These are phyloP conservation scores for Cutaneotrichosporon mucoides DNA, from an alignment of 1,284 basidiomycete species.

Conservation along the genomic window DNA sequence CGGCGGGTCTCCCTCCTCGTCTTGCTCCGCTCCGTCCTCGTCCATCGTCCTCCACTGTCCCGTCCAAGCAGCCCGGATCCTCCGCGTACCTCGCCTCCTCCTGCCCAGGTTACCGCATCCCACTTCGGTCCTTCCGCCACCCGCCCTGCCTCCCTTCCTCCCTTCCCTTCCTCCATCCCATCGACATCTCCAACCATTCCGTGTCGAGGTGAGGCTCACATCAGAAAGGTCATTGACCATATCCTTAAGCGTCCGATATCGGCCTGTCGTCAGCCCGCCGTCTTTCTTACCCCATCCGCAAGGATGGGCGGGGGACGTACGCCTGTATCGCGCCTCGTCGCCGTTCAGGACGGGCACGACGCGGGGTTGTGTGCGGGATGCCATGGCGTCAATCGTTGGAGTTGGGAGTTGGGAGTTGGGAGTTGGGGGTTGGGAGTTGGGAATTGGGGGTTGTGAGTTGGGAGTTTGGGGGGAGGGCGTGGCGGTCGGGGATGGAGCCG, in stretches of 20 bases:
- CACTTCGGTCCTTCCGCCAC: no score
- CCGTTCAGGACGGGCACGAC: slow-evolving; percentile 17
- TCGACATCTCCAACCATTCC: no score
- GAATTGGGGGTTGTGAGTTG: neutral
- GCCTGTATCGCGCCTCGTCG: slow-evolving; percentile 21
- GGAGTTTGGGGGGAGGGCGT: neutral
- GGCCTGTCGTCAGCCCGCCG: slow-evolving; percentile 16
- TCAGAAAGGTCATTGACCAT: slow-evolving; percentile 29
- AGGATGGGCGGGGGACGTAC: neutral
- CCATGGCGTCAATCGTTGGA: neutral
- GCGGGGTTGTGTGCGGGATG: neutral
- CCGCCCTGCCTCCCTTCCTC: no score
- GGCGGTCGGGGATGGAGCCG: no score
- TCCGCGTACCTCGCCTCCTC: no score
- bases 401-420: neutral
- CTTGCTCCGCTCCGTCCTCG: no score
- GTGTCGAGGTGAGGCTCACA: slow-evolving; percentile 7
- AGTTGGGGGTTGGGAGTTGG: neutral
- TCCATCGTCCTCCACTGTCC: no score
- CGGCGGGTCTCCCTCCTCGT: no score
- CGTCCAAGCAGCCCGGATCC: no score
- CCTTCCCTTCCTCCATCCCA: no score
- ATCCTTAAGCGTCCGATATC: slow-evolving; percentile 24
- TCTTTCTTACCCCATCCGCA: no score
- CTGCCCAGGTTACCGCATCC: no score